Evolutionary conservation across 768 basidiomycete genomes (phyloP).

Genomic region (Collybia sordida): DNA sequence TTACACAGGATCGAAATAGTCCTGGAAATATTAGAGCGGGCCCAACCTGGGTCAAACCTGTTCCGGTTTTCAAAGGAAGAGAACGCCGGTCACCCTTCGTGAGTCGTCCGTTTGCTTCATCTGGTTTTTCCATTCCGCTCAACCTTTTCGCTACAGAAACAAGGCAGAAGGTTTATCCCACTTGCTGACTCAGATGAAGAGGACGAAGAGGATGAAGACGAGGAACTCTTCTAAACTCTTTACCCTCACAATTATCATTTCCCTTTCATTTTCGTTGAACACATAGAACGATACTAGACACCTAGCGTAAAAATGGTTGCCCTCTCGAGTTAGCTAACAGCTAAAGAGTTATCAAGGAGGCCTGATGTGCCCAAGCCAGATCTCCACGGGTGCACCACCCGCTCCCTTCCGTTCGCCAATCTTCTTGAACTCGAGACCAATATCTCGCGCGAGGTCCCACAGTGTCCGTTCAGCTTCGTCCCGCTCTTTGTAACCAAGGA

Average conservation of each 20-base stretch:
- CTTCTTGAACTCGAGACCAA: slow-evolving; percentile 55
- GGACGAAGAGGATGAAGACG: slow-evolving; percentile 11
- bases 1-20: too few relatives aligned
- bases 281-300: too few relatives aligned
- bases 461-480: slow-evolving; percentile 72
- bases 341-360: background rate
- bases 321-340: too few relatives aligned
- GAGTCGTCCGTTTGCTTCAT: slow-evolving; percentile 6
- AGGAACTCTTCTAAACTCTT: too few relatives aligned
- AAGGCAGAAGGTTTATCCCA: slow-evolving; percentile 49
- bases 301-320: too few relatives aligned
- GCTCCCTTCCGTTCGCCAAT: slow-evolving; percentile 58
- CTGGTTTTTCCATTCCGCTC: background rate
- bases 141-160: slow-evolving; percentile 28
- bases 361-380: slow-evolving; percentile 55
- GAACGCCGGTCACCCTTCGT: slow-evolving; percentile 26
- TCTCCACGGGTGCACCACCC: slow-evolving; percentile 64
- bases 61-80: slow-evolving; percentile 9
- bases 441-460: slow-evolving; percentile 59
- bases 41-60: too few relatives aligned
- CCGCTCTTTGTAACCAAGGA: slow-evolving; percentile 88
- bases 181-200: slow-evolving; percentile 44
- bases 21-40: too few relatives aligned
- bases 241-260: too few relatives aligned
- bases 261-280: too few relatives aligned